Evolutionary conservation across 2,329 filamentous ascomycete species (phyloP).

Genomic region (Cryphonectria radicalis): DNA sequence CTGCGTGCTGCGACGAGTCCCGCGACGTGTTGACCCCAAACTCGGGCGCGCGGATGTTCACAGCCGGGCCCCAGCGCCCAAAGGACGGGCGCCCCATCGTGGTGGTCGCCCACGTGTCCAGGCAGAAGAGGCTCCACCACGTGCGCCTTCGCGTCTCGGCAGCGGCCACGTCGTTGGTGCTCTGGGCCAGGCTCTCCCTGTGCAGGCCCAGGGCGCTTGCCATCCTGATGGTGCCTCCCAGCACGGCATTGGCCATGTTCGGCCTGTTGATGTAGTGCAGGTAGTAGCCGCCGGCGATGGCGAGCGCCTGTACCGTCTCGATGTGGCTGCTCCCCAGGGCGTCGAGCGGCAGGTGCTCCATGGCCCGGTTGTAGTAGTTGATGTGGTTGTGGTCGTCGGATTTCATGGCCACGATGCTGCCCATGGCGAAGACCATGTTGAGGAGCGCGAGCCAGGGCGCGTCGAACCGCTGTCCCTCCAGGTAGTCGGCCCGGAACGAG

Average conservation of each 20-base stretch:
- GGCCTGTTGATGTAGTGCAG: slow-evolving; percentile 78
- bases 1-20: slow-evolving; percentile 62
- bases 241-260: slow-evolving; percentile 75
- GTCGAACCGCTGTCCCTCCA: slow-evolving; percentile 66
- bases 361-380: slow-evolving; percentile 70
- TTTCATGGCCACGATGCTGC: slow-evolving; percentile 70
- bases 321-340: slow-evolving; percentile 71
- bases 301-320: slow-evolving; percentile 74
- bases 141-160: slow-evolving; percentile 68
- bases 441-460: slow-evolving; percentile 72
- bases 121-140: slow-evolving; percentile 76
- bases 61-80: slow-evolving; percentile 68
- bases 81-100: slow-evolving; percentile 73
- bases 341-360: slow-evolving; percentile 68
- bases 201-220: slow-evolving; percentile 75
- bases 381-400: slow-evolving; percentile 69
- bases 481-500: slow-evolving; percentile 68
- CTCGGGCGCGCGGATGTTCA: slow-evolving; percentile 67
- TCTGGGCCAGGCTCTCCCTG: slow-evolving; percentile 58
- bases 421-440: slow-evolving; percentile 78
- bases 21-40: slow-evolving; percentile 50
- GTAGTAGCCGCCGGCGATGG: slow-evolving; percentile 75
- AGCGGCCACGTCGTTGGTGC: slow-evolving; percentile 52
- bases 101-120: slow-evolving; percentile 75
- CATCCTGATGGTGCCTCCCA: slow-evolving; percentile 73